Conservation (phyloP, 2,329 filamentous ascomycete genomes). For the Colletotrichum salicis region DNA sequence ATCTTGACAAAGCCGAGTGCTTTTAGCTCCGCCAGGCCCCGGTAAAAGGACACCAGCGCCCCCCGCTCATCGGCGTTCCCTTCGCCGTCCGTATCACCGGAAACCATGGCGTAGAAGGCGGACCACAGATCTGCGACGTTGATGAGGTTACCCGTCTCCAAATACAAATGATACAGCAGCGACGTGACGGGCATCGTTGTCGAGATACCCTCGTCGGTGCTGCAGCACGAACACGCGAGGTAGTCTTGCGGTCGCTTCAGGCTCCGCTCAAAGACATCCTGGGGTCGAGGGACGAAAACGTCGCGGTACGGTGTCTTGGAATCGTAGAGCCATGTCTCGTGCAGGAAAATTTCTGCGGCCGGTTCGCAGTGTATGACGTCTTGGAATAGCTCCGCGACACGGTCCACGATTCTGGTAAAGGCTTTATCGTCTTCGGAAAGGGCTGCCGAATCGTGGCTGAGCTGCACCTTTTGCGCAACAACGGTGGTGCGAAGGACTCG, state of each 20-base stretch:
- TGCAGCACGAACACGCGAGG: slow-evolving; percentile 77
- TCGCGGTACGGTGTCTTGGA: slow-evolving; percentile 75
- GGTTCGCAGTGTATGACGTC: slow-evolving; percentile 47
- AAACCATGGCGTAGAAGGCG: slow-evolving; percentile 75
- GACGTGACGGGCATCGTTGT: slow-evolving; percentile 76
- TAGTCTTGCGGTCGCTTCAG: slow-evolving; percentile 81
- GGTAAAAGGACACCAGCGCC: slow-evolving; percentile 82
- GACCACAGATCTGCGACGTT: slow-evolving; percentile 85
- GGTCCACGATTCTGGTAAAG: slow-evolving; percentile 74
- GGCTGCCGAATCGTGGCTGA: slow-evolving; percentile 78
- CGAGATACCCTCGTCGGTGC: slow-evolving; percentile 59
- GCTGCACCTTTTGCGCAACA: slow-evolving; percentile 82
- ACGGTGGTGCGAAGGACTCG: slow-evolving; percentile 80
- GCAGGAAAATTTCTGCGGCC: slow-evolving; percentile 64
- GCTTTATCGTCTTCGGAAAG: slow-evolving; percentile 77
- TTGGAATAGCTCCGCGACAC: slow-evolving; percentile 61
- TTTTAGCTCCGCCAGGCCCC: slow-evolving; percentile 84
- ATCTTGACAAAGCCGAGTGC: slow-evolving; percentile 87
- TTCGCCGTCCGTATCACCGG: slow-evolving; percentile 48
- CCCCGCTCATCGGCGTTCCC: slow-evolving; percentile 63
- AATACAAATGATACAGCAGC: slow-evolving; percentile 81
- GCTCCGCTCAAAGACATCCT: slow-evolving; percentile 76
- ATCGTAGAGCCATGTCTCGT: slow-evolving; percentile 83
- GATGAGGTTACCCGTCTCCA: slow-evolving; percentile 80
- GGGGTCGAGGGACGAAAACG: slow-evolving; percentile 80